Percentiles rank a stretch among this genome's conserved stretches.
These are phyloP conservation scores for Petunia hybrid DNA, from an alignment of 305 asterid genomes.

Conservation along the genomic window DNA sequence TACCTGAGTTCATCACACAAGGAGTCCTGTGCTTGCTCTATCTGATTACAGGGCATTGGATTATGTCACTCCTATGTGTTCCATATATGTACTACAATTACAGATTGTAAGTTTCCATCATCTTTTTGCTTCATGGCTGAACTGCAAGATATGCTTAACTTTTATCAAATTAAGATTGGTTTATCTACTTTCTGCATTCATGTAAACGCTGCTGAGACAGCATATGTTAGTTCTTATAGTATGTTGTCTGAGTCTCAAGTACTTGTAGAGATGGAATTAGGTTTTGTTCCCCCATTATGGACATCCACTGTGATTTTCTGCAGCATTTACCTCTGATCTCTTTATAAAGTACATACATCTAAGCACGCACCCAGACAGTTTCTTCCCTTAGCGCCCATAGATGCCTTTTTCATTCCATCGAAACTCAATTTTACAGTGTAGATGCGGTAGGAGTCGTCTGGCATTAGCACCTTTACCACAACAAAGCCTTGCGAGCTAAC, in stretches of 20 bases:
- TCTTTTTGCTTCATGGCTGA: neutral
- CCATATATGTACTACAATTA: conserved; percentile 81
- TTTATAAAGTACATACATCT: neutral
- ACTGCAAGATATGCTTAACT: neutral
- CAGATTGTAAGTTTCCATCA: conserved; percentile 65
- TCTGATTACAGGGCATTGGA: conserved; percentile 87
- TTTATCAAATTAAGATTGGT: neutral
- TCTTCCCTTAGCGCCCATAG: neutral
- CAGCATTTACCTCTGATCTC: neutral
- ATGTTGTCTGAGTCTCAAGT: neutral
- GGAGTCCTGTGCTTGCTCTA: conserved; percentile 76
- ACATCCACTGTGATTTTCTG: neutral
- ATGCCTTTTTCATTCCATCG: too few species aligned
- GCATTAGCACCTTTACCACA: too few species aligned
- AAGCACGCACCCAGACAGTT: neutral
- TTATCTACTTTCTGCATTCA: neutral
- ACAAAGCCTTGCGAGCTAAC: too few species aligned
- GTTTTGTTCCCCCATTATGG: neutral
- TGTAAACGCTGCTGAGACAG: neutral
- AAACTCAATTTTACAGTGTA: too few species aligned
- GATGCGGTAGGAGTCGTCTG: too few species aligned
- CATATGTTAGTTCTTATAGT: neutral
- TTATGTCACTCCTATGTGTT: conserved; percentile 71
- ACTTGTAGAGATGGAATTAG: neutral
- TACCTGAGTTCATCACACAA: conserved; percentile 82